Base-by-base conservation (phyloP, 257 asterid genomes). In the Cinchona pubescens region DNA sequence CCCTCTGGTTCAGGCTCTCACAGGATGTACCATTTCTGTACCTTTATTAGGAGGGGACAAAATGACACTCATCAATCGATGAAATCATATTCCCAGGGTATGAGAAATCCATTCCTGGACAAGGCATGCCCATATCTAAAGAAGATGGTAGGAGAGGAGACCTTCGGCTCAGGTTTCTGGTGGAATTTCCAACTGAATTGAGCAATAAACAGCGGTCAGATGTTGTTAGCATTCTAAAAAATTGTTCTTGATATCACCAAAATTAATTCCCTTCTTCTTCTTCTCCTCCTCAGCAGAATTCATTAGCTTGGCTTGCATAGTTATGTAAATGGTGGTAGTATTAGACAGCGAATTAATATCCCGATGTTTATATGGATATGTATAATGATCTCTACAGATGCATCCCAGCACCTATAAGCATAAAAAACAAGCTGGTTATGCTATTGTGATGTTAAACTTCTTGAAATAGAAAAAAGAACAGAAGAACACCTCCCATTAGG, bases 1-100 rank as follows among this genome's bases (percentile, higher is more conserved):
- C 71, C 96, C 98, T 68, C 85, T 90, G 42, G 87, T 86, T 10
- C 96, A 95, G 71, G 97, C 99, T 34, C 92, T 92, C 61, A 85
- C 99, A 11, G 98, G 97, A 56, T 87, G 96, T 84, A 85, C 82
- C 23, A 76, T 86, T 25, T 81, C 86, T 25, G 79, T 92, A 67
- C 99, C 97, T 48, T 81, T 91, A 45, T 72, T 92, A 79, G 97
- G 96, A 74, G 94, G 96, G 42, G 95, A 89, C 4, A 76, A 86
- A 27, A 85, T 87, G 80, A 75, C 79, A n/a, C 14, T 19, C 92
- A 71, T 72, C 87, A 12, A 71, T 91, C 29, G 88, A 87, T 5
- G 92, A 91, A 66, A 82, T 92, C 43, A 85, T 92, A 72, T 86
- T 81, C 82, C 97, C 99, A 0, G 98, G 98, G 45, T 91, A 83